These are phyloP conservation scores for Zymoseptoria passerinii DNA, from an alignment of 2,329 filamentous ascomycete species.

Conservation along the genomic window DNA sequence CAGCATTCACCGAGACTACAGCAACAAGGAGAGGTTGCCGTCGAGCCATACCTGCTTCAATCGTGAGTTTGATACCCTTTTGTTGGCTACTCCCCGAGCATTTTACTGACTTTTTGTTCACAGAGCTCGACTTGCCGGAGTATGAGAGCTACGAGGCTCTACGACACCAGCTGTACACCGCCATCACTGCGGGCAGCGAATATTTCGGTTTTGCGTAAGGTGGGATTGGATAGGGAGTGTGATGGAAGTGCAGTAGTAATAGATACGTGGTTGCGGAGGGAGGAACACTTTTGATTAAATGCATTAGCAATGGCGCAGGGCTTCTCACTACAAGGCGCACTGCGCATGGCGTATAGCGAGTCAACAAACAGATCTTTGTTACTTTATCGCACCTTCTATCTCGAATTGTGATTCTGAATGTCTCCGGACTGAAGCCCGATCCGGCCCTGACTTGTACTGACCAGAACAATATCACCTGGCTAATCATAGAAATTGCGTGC, in stretches of 20 bases:
- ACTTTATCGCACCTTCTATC: no score
- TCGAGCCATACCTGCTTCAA: conserved; percentile 99
- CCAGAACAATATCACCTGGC: no score
- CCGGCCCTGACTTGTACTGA: no score
- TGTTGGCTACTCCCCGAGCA: background rate
- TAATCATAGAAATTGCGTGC: no score
- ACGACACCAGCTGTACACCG: conserved; percentile 80
- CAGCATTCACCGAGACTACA: conserved; percentile 98
- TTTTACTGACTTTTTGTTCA: conserved; percentile 30
- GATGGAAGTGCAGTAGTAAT: background rate
- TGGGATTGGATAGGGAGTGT: background rate
- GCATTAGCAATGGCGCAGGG: background rate
- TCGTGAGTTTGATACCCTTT: conserved; percentile 56
- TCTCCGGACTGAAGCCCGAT: no score
- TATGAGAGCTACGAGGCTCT: conserved; percentile 94
- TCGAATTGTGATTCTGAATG: no score
- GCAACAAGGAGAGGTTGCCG: conserved; percentile 88
- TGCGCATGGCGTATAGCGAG: background rate
- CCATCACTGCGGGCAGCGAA: conserved; percentile 95
- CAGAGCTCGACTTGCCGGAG: conserved; percentile 95
- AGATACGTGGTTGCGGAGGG: background rate
- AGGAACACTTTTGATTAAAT: background rate
- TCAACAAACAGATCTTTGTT: no score
- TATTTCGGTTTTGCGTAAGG: conserved; percentile 89
- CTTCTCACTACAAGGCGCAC: background rate